Evolutionary conservation across 1,284 basidiomycete genomes (phyloP), one percentile per base, ranked within the genome.

Genomic region (Moesziomyces sp.): DNA sequence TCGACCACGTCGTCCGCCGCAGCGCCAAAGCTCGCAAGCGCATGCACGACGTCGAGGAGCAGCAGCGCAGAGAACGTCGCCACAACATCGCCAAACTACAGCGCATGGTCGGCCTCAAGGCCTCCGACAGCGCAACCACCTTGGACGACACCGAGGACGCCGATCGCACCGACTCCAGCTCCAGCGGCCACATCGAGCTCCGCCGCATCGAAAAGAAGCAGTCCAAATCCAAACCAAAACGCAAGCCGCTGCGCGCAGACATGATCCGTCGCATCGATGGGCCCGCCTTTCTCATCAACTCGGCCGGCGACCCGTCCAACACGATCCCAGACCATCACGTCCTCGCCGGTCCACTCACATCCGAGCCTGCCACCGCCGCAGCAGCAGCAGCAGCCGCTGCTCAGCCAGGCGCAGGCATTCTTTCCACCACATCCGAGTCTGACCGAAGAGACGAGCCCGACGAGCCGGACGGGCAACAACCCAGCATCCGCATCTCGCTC

Each of bases 231-330:
- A 73, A 77, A 47, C 56, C 55, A 35, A 76, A 69, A 45, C 76
- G 76, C 38, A 56, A 60, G 19, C 80, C 77, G 6, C 58, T 83
- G n/a, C 76, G 74, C 9, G 76, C 78, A n/a, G 78, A 78, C 59
- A 83, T 83, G 82, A 77, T 84, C 28, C 71, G 76, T n/a, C 68
- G 83, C 16, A 73, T 79, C 40, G 79, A 84, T 34, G 70, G 74
- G 13, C 83, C 83, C 8, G 83, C 83, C 18, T 79, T 83, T 30
- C 76, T 81, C 34, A 77, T 84, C 68, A 83, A 83, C 48, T 79
- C 80, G 21, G 74, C 70, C 16, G 78, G 77, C 18, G 68, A 71
- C 26, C 62, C 56, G 10, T 71, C 68, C 50, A 67, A 71, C n/a
- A 53, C 54, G 26, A 59, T 75, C 4, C 73, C 73, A 3, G 68